Base-by-base conservation (phyloP, 225 moss, liverwort and hornwort species). In the Climacium dendroides region DNA sequence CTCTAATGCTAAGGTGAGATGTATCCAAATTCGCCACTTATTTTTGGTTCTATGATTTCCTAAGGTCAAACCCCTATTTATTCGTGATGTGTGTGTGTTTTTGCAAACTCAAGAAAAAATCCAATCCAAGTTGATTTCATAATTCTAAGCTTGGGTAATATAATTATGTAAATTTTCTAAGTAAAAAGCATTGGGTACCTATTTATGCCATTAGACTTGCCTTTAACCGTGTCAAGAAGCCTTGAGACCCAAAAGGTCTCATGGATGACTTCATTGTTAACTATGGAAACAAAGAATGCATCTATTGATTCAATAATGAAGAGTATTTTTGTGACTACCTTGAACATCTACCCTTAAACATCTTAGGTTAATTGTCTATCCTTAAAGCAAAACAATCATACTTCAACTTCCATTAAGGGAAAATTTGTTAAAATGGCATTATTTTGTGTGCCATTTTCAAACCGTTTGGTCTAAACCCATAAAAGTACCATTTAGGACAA, bases 191-290 rank as follows among this genome's bases (percentile, higher is more conserved):
- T 19, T 19, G 1, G 3, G 0, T 29, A 47, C 4, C 11, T 48
- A 48, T 12, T 73, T 48, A 12, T 48, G 4, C 2, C 19, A 19
- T 4, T 48, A 73, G 10, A 5, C 1, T 19, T 7, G 19, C 10
- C 29, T 0, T 70, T 22, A n/a, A n/a, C n/a, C n/a, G n/a, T n/a
- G n/a, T n/a, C n/a, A n/a, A n/a, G n/a, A n/a, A n/a, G n/a, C n/a
- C n/a, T n/a, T n/a, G n/a, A n/a, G n/a, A n/a, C n/a, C n/a, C n/a
- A 48, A 48, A 67, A 67, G 23, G 13, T 67, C 0, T 13, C 0
- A 23, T 39, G 23, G 7, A 14, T 69, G 39, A 67, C 4, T 67
- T 67, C 23, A n/a, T 0, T 7, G 2, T 12, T 4, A 12, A 37
- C 0, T 4, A 1, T 2, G 35, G 0, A 67, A 69, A 23, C 5